phyloP scores from a whole-genome alignment of 2,329 filamentous ascomycete genomes.

The Hymenoscyphus occultus region DNA sequence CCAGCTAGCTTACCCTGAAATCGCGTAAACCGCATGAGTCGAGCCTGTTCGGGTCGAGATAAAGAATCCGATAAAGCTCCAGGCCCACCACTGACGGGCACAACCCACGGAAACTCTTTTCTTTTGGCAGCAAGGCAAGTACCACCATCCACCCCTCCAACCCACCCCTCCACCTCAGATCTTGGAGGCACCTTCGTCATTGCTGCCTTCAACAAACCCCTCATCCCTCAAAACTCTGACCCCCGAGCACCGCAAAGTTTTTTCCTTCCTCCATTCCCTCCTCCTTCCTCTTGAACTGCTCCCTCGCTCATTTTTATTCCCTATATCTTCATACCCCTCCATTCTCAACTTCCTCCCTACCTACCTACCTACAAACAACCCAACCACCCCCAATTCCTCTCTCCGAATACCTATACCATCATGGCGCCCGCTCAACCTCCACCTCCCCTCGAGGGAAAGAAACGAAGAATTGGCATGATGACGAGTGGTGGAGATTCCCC shows the following conservation, averaged over 20 bases:
- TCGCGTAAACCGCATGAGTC: neutral
- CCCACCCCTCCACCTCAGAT: neutral
- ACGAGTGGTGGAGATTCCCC: slow-evolving; percentile 73
- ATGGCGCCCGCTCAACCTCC: slow-evolving; percentile 30
- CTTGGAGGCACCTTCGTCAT: slow-evolving; percentile 14
- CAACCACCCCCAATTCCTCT: slow-evolving; percentile 1
- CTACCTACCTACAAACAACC: neutral
- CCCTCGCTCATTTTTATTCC: neutral
- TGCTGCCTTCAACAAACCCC: slow-evolving; percentile 7
- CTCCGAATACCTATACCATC: slow-evolving; percentile 7
- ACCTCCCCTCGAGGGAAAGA: slow-evolving; percentile 32
- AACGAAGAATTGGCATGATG: slow-evolving; percentile 60
- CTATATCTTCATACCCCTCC: neutral
- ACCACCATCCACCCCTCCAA: neutral
- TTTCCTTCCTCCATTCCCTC: slow-evolving; percentile 9
- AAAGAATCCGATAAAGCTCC: slow-evolving; percentile 10
- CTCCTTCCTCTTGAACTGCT: slow-evolving; percentile 1
- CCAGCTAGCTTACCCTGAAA: neutral
- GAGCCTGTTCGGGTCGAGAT: neutral
- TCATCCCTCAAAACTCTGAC: neutral
- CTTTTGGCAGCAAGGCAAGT: slow-evolving; percentile 8
- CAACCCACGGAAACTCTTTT: slow-evolving; percentile 12
- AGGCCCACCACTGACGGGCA: neutral
- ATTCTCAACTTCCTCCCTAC: neutral
- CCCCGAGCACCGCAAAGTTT: slow-evolving; percentile 11